Evolutionary conservation across 1,284 basidiomycete genomes (phyloP).

Genomic region (Phenoliferia sp.): DNA sequence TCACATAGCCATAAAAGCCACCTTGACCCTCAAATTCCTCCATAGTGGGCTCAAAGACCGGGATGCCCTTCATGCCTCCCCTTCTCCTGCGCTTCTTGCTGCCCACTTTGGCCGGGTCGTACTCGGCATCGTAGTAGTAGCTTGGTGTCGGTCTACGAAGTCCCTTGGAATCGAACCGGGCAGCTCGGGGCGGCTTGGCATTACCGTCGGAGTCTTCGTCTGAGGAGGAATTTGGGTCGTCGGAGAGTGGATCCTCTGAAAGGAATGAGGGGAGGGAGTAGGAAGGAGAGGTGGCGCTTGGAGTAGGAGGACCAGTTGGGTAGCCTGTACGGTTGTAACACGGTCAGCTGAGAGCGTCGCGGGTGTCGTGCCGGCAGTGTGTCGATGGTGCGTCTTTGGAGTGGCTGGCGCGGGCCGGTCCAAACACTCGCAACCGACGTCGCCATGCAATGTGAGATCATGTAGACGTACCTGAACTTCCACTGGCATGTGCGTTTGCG

Average conservation of each 20-base stretch:
- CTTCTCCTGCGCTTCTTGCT: slow-evolving; percentile 28
- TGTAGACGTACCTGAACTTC: no score
- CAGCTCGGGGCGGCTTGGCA: slow-evolving; percentile 18
- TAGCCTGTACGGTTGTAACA: no score
- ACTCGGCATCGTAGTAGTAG: slow-evolving; percentile 33
- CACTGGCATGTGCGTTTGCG: no score
- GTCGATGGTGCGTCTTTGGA: no score
- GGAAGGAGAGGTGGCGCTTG: slow-evolving; percentile 5
- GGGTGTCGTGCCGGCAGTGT: no score
- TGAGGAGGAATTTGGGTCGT: slow-evolving; percentile 24
- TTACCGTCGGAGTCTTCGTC: slow-evolving; percentile 23
- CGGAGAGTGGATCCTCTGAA: slow-evolving; percentile 12
- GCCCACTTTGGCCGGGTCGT: slow-evolving; percentile 28
- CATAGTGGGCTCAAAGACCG: slow-evolving; percentile 87
- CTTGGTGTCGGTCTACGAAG: slow-evolving; percentile 20
- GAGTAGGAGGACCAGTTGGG: slow-evolving; percentile 12
- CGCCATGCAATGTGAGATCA: no score
- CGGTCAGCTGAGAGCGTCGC: no score
- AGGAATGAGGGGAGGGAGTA: slow-evolving; percentile 27
- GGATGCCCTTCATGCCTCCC: slow-evolving; percentile 58
- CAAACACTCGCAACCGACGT: no score
- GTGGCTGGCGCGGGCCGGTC: no score
- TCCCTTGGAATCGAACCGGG: slow-evolving; percentile 9
- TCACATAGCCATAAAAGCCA: slow-evolving; percentile 85
- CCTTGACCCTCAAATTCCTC: slow-evolving; percentile 45